Evolutionary conservation across 148 eudicot species (phyloP), one percentile per base, ranked within the genome.

Genomic region (Rhododendron ferrugineum): DNA sequence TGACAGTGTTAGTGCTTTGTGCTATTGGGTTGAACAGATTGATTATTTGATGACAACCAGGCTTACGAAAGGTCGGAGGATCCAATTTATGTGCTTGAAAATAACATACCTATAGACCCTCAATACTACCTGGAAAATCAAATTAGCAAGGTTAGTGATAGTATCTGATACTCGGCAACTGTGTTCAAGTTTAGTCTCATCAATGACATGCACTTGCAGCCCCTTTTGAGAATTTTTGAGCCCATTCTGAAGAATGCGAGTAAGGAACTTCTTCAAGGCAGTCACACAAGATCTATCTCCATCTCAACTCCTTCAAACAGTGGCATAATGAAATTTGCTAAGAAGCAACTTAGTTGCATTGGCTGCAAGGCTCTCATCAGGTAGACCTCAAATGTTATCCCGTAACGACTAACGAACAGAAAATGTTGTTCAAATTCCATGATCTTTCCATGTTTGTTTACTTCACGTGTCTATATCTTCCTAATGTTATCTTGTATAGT

Each of bases 1-100:
- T 82, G 60, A 26, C 49, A 50, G 68, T 42, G 28, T 68, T 60
- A 36, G 0, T 52, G 32, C 62, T 20, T 83, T 50, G 40, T 58
- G 40, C 49, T 47, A 28, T 5, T 22, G 64, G 11, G 26, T 62
- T 6, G 62, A 54, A 78, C 83, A 37, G 54, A 83, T 78, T 89
- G 81, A 83, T 80, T 54, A 82, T 75, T 79, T 84, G 84, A 77
- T 89, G 87, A 82, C 73, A 76, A 85, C 84, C 98, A 97, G 99
- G 98, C 99, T 72, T 97, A 97, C 88, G 99, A 97, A 88, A 94
- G 52, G 89, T 97, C 99, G 18, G 99, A 97, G 89, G 99, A 97
- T 90, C 99, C 99, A 70, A 97, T 97, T 83, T 97, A 89, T 85
- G 99, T 95, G 84, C 90, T 97, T 85, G 99, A 97, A 87, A 94